phyloP scores from a whole-genome alignment of 2,329 filamentous ascomycete species.

The Alternaria brassicae region DNA sequence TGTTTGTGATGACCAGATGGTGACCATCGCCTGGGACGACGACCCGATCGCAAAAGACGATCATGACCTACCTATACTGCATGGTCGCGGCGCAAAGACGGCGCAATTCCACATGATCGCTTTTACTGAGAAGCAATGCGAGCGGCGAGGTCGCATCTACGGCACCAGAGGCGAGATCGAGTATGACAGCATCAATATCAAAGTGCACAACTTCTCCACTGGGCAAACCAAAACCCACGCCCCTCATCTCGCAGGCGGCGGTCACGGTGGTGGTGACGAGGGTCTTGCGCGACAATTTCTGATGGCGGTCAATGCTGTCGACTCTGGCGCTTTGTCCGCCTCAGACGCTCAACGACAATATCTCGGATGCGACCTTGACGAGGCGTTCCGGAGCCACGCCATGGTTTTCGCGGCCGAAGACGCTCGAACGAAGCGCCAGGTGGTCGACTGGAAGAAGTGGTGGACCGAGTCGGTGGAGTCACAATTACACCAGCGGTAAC shows the following conservation, averaged over 20 bases:
- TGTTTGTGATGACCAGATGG: conserved; percentile 90
- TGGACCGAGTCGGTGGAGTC: conserved; percentile 67
- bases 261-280: conserved; percentile 80
- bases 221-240: conserved; percentile 63
- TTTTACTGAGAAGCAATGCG: conserved; percentile 84
- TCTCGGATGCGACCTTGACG: conserved; percentile 84
- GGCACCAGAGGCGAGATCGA: conserved; percentile 85
- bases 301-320: conserved; percentile 78
- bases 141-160: conserved; percentile 84
- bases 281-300: conserved; percentile 85
- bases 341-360: conserved; percentile 74
- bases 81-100: conserved; percentile 72
- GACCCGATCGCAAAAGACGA: conserved; percentile 54
- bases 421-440: conserved; percentile 71
- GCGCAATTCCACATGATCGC: conserved; percentile 95
- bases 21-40: conserved; percentile 87
- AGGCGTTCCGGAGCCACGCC: conserved; percentile 87
- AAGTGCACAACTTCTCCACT: conserved; percentile 73
- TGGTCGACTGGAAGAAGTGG: conserved; percentile 79
- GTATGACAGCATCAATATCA: conserved; percentile 81
- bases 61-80: conserved; percentile 20
- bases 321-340: conserved; percentile 71
- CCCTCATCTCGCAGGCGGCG: conserved; percentile 67
- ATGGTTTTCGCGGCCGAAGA: conserved; percentile 95
- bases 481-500: conserved; percentile 23